Evolutionary conservation across 495 filamentous ascomycete genomes (phyloP), one percentile per base, ranked within the genome.

Genomic region (Cercophora sp.): DNA sequence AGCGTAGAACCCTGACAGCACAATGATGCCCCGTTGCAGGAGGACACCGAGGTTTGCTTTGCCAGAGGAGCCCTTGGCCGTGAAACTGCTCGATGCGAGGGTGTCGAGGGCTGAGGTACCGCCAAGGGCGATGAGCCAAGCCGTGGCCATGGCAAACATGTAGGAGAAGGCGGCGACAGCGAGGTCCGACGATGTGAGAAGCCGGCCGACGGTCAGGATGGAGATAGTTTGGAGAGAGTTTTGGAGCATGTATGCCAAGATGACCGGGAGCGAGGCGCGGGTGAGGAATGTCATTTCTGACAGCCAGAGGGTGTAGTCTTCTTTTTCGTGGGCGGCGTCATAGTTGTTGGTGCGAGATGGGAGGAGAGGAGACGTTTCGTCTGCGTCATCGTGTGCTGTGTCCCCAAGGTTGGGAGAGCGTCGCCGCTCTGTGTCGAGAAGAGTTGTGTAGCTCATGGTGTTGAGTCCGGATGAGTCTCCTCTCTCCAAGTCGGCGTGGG

Each of bases 101-200:
- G 91, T 96, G 67, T 96, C 91, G 27, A 96, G 72, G 2, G 91
- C 91, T 0, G 89, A 96, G 2, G 90, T 91, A 5, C 91, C 91
- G 11, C 91, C 91, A 1, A 96, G 74, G 0, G 85, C 91, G 59
- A 96, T 87, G 47, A 96, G 75, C 91, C 91, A 95, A 2, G 79
- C 91, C 0, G 88, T 92, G 8, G 87, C 83, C 85, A 89, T 88
- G 34, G 91, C 91, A 57, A 96, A 96, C 91, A 96, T 74, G 69
- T 92, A 89, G 1, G 86, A 85, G 67, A 96, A 96, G 8, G 91
- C 90, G 10, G 87, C 86, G 0, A 86, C 86, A 3, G 91, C 86
- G 6, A 96, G 74, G 22, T 88, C 82, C 63, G 91, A 83, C 0
- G 91, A 87, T 0, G 86, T 89, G 8, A 88, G 72, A n/a, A n/a